A percentile compares a stretch with the other conserved stretches of the same genome.
Evolutionary conservation across 148 eudicot genomes (phyloP).

Genomic region (Persicaria tinctoria): DNA sequence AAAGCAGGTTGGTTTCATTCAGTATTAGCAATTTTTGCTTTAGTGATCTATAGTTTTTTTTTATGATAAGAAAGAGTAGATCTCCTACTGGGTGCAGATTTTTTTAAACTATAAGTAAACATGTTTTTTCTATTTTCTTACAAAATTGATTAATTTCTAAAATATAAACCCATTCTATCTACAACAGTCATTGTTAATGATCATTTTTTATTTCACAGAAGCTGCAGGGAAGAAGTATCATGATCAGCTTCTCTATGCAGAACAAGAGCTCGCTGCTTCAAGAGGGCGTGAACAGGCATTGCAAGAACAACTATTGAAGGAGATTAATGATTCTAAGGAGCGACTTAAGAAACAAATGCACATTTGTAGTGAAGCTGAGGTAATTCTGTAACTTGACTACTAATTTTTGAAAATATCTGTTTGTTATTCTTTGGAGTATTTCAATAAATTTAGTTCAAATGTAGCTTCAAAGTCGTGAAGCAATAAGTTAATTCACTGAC

Average conservation of each 20-base stretch:
- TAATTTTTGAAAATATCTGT: background rate
- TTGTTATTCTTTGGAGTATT: background rate
- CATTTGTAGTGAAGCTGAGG: constrained; percentile 66
- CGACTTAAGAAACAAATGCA: constrained; percentile 65
- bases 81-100: background rate
- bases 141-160: background rate
- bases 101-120: background rate
- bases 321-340: constrained; percentile 66
- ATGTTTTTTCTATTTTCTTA: background rate
- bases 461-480: background rate
- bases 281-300: constrained; percentile 78
- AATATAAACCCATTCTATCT: background rate
- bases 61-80: background rate
- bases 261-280: constrained; percentile 97
- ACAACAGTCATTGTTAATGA: background rate
- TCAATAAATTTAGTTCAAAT: background rate
- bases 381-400: constrained; percentile 9
- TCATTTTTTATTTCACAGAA: constrained; percentile 35
- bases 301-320: constrained; percentile 77
- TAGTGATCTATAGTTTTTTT: background rate
- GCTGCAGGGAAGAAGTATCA: constrained; percentile 59
- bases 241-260: constrained; percentile 57
- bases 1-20: constrained; percentile 45
- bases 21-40: background rate
- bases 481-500: background rate